Percentiles rank a stretch among this genome's conserved stretches.
phyloP scores from a whole-genome alignment of 495 filamentous ascomycete genomes.

The Podospora pseudocomata region DNA sequence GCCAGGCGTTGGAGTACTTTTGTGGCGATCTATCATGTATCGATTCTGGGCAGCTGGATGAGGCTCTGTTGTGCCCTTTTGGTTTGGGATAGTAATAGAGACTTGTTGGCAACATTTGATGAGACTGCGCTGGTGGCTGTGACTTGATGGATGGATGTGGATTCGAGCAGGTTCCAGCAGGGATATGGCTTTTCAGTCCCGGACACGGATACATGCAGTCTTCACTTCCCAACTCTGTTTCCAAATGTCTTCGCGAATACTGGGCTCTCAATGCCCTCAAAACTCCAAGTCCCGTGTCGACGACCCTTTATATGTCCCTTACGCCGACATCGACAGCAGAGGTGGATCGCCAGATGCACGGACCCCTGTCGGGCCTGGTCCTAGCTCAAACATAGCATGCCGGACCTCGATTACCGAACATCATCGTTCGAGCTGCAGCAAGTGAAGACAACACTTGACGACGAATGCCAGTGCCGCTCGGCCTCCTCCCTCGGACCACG shows the following conservation, averaged over 20 bases:
- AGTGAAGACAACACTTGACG: not conserved
- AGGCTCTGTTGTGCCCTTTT: conserved; percentile 14
- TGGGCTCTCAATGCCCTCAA: too few relatives aligned
- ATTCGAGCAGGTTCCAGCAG: too few relatives aligned
- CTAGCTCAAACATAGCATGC: not conserved
- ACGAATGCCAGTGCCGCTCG: not conserved
- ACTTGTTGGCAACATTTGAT: conserved; percentile 7
- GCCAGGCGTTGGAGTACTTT: conserved; percentile 34
- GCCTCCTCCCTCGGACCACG: not conserved
- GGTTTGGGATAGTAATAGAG: conserved; percentile 18
- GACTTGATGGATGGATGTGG: not conserved
- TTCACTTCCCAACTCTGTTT: too few relatives aligned
- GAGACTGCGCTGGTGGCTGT: not conserved
- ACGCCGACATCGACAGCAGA: not conserved
- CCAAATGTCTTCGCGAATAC: too few relatives aligned
- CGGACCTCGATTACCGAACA: not conserved
- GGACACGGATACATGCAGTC: too few relatives aligned
- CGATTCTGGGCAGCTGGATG: conserved; percentile 29
- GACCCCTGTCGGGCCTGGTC: not conserved
- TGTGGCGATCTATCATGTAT: conserved; percentile 28
- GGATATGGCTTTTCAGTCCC: too few relatives aligned
- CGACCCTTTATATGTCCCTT: too few relatives aligned
- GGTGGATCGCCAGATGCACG: not conserved
- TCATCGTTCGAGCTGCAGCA: not conserved
- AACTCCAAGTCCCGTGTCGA: too few relatives aligned